Evolutionary conservation across 2,329 filamentous ascomycete genomes (phyloP), one percentile per base, ranked within the genome.

Genomic region (Aspergillus intermedius): DNA sequence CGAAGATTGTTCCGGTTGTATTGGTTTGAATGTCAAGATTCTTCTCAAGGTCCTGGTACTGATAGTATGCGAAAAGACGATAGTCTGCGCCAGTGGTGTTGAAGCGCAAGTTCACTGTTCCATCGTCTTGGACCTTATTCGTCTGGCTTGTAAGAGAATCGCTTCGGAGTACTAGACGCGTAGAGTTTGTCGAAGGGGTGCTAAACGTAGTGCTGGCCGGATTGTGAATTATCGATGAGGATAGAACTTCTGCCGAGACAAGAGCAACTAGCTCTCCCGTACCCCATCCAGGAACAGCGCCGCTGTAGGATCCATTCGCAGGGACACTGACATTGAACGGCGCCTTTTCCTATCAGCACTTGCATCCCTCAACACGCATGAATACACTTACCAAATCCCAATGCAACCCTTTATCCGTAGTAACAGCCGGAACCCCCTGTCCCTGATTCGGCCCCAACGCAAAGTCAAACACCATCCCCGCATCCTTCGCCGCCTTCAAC

Each of bases 381-480:
- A 34, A n/a, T 1, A 17, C 10, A 47, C 49, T 4, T 45, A 57
- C 54, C 48, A 60, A 45, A 42, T 60, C 54, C 57, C 57, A 60
- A 2, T 50, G 19, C 7, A 68, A 51, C 0, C 67, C 70, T 2
- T 63, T 60, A 42, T 65, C 59, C 19, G 62, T 54, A 1, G 52
- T 47, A 1, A 58, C 53, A 0, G 69, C 65, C 1, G 74, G 75
- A 3, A 76, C 72, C 12, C 76, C 76, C 42, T 70, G 65, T 3
- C 75, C 76, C 54, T 75, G 71, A 50, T 74, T 75, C 0, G 75
- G 69, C 0, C 75, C 75, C 1, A 77, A 43, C 0, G 70, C 61
- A 54, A 75, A 74, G 52, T 78, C 75, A 55, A 78, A 66, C 4
- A 70, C 47, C 8, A 77, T 41, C 0, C 60, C 68, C 15, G 64